Evolutionary conservation across 371 early-diverging fungal species (phyloP), one percentile per base, ranked within the genome.

Genomic region (Choanephora cucurbitarum): DNA sequence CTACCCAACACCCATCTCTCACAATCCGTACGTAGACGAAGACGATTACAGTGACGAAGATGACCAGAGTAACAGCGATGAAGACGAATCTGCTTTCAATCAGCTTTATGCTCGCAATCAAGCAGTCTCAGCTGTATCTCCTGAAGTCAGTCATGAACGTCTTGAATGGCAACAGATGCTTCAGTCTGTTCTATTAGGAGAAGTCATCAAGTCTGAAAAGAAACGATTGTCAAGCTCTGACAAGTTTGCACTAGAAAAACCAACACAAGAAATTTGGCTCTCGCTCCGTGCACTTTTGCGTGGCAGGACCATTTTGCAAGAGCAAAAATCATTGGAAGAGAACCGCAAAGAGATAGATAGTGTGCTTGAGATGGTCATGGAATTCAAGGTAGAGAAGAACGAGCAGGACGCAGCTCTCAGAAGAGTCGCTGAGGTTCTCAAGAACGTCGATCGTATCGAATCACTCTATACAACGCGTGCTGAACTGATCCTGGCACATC

Each of bases 91-190:
- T 14, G 67, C 69, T 3, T 62, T 68, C 21, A 70, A 67, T 33
- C 65, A 67, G 44, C 40, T 76, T 1, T 70, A 76, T 57, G 58
- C 62, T 23, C 70, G 70, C 31, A 63, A 70, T 23, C 69, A 73
- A 60, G 55, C 76, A 2, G 37, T 69, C 1, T 63, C 67, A 17
- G 42, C 61, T 3, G 70, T 71, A 9, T 62, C 77, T 18, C 79
- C 79, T 11, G 86, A 83, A 49, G 80, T 83, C 44, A 79, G 77
- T 40, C 81, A 81, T 39, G 91, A 91, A 55, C 86, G 90, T 39
- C 64, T 85, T 22, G 90, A 91, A 66, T 92, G 92, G 91, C 91
- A 90, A 52, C 82, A 87, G 44, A 91, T 94, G 92, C 75, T 94
- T 14, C 80, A 89, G 32, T 89, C 91, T 15, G 94, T 92, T 18